A percentile compares a stretch with the other conserved stretches of the same genome.
Conservation (phyloP, 345 rosid species). For the Moricandia arvensis region DNA sequence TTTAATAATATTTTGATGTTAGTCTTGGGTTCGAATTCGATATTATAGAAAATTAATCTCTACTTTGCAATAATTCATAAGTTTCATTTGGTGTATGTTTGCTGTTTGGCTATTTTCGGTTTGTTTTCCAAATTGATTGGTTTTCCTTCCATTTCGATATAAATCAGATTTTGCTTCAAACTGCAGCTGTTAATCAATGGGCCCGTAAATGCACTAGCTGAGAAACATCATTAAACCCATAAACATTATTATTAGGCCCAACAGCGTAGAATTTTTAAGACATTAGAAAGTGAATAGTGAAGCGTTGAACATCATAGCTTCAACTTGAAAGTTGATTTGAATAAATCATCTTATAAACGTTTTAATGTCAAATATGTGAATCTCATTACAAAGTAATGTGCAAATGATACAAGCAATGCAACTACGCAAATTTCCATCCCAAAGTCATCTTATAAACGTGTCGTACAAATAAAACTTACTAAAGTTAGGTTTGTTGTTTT, state of each 20-base stretch:
- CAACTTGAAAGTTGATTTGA: neutral
- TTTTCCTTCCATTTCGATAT: neutral
- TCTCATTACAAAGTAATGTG: neutral
- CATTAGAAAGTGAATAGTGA: too few species aligned
- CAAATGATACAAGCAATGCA: neutral
- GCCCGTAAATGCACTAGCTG: neutral
- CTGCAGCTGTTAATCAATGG: neutral
- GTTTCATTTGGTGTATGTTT: too few species aligned
- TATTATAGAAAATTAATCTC: too few species aligned
- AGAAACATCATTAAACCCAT: neutral
- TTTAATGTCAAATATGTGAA: neutral
- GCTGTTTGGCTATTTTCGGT: too few species aligned
- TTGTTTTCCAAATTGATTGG: too few species aligned
- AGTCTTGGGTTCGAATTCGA: too few species aligned
- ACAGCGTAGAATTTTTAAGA: too few species aligned
- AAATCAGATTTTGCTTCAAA: neutral
- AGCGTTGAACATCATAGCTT: neutral
- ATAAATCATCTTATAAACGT: too few species aligned
- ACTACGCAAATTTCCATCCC: neutral
- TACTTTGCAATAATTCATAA: too few species aligned
- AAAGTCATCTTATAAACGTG: slow-evolving; percentile 7
- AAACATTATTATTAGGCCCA: too few species aligned
- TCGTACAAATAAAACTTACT: slow-evolving; percentile 4
- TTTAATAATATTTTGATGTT: too few species aligned
- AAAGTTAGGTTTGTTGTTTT: neutral